Base-by-base conservation (phyloP, 768 basidiomycete genomes). In the Mrakia frigida region DNA sequence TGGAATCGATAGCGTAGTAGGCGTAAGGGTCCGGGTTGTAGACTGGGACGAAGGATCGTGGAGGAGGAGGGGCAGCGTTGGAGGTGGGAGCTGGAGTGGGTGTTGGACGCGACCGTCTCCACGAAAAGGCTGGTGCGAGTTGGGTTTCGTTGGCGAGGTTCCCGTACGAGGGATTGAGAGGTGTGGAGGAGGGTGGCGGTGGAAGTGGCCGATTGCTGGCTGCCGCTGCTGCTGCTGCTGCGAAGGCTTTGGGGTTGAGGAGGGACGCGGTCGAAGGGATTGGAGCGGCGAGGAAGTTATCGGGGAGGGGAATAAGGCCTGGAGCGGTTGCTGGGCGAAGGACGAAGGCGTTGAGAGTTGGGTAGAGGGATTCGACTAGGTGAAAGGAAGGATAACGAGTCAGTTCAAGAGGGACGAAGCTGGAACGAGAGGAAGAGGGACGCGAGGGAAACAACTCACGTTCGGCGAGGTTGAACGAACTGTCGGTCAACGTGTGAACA, bases 281-380 rank as follows among this genome's bases (percentile, higher is more conserved):
- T 7, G 43, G 52, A 14, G 63, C 25, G 7, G 73, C 56, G 46
- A 74, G 60, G 28, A 65, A 74, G 39, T 65, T 39, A 31, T 31
- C 10, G 28, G 73, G 73, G 23, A 74, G 61, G n/a, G 63, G 39
- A 18, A 67, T 11, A 18, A 74, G 41, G 6, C 9, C 18, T 35
- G 73, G 73, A 6, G 65, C 21, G 16, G 60, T 2, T 3, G 52
- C 28, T 10, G 73, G 73, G 23, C 63, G 63, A 23, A 31, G 39
- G 2, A 67, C n/a, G 28, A 77, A 69, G 23, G 46, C 59, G 63
- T 73, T 59, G 28, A 77, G 76, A 5, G 41, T 71, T 25, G 61
- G 70, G 31, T 39, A 61, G 28, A 77, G 70, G 6, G 37, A 63
- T 52, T 77, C 76, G 28, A 72, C 75, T 61, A 31, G 75, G 11